phyloP scores from a whole-genome alignment of 2,329 filamentous ascomycete genomes.

The Fusarium sp. region DNA sequence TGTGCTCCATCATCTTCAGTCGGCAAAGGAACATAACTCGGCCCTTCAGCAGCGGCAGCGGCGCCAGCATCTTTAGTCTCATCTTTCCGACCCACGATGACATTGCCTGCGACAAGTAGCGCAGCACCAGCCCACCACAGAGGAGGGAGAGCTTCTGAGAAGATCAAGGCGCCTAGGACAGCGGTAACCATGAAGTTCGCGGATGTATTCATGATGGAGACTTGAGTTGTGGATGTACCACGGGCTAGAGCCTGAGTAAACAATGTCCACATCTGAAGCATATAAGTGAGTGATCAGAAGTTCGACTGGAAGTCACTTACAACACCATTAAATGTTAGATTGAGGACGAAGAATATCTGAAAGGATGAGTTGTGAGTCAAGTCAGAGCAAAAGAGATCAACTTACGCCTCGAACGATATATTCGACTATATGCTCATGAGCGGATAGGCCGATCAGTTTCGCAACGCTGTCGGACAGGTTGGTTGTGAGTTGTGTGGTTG shows the following conservation, averaged over 20 bases:
- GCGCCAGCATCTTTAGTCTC: constrained; percentile 50
- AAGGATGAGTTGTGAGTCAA: constrained; percentile 10
- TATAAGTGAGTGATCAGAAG: neutral
- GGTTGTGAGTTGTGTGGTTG: constrained; percentile 65
- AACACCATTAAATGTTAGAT: constrained; percentile 77
- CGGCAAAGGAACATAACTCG: constrained; percentile 45
- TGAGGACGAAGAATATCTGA: constrained; percentile 78
- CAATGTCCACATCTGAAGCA: constrained; percentile 76
- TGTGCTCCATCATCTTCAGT: constrained; percentile 32
- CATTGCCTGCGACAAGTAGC: constrained; percentile 77
- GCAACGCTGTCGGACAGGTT: constrained; percentile 58
- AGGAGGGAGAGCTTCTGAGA: constrained; percentile 74
- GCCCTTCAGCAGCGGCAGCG: constrained; percentile 36
- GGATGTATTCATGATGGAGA: constrained; percentile 83
- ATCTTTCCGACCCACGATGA: constrained; percentile 78
- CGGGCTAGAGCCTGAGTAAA: constrained; percentile 82
- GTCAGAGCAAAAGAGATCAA: neutral
- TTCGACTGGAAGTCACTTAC: constrained; percentile 51
- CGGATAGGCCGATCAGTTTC: constrained; percentile 53
- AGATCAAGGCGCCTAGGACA: constrained; percentile 74
- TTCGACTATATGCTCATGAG: constrained; percentile 56
- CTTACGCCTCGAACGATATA: constrained; percentile 59
- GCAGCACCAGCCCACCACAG: constrained; percentile 81
- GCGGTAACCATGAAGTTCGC: constrained; percentile 84
- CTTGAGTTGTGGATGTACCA: constrained; percentile 79